These are phyloP conservation scores for Ophiostoma sp. DNA, from an alignment of 2,329 filamentous ascomycete genomes.

Conservation along the genomic window DNA sequence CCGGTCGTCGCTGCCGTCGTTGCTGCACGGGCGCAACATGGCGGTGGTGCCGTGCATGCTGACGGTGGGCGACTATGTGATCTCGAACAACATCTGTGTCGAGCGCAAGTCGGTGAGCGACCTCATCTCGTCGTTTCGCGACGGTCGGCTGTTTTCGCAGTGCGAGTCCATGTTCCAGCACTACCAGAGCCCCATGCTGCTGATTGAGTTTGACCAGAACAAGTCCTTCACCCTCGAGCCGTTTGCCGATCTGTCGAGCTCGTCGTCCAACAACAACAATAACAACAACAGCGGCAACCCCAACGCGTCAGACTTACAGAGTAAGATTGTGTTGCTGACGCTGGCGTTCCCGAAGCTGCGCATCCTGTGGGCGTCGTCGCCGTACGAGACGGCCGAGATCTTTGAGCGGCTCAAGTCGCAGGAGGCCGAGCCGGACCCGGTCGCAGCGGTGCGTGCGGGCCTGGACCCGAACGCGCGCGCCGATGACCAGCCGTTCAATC, in stretches of 20 bases:
- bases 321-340: slow-evolving; percentile 85
- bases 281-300: slow-evolving; percentile 29
- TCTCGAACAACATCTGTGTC: slow-evolving; percentile 85
- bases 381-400: slow-evolving; percentile 95
- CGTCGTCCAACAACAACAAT: background rate
- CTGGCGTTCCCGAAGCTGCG: slow-evolving; percentile 84
- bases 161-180: slow-evolving; percentile 90
- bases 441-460: slow-evolving; percentile 77
- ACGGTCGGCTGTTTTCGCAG: slow-evolving; percentile 87
- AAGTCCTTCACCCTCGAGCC: slow-evolving; percentile 94
- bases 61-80: slow-evolving; percentile 92
- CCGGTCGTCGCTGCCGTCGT: slow-evolving; percentile 81
- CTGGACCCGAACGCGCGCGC: slow-evolving; percentile 59
- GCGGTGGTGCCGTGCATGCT: slow-evolving; percentile 89
- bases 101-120: slow-evolving; percentile 93
- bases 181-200: slow-evolving; percentile 82
- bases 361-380: slow-evolving; percentile 89
- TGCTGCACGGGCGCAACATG: slow-evolving; percentile 84
- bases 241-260: slow-evolving; percentile 56
- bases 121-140: slow-evolving; percentile 83
- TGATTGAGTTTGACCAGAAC: slow-evolving; percentile 97
- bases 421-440: slow-evolving; percentile 82
- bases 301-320: slow-evolving; percentile 75
- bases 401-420: slow-evolving; percentile 90
- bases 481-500: slow-evolving; percentile 68